Evolutionary conservation across 2,329 filamentous ascomycete genomes (phyloP).

Genomic region (Hypoxylon sp.): DNA sequence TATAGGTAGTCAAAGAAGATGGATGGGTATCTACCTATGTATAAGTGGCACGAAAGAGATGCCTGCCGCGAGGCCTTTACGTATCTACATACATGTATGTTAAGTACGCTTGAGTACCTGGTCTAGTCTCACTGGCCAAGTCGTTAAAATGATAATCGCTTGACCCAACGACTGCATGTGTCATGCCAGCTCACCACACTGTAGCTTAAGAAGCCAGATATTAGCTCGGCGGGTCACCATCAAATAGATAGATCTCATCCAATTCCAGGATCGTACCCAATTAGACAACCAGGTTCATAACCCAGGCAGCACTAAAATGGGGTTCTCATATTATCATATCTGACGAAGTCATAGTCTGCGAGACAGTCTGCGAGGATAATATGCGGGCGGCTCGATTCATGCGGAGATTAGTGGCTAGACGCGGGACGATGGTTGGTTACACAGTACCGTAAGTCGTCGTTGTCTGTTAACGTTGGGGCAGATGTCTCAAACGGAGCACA

Average conservation of each 20-base stretch:
- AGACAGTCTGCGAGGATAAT: constrained; percentile 26
- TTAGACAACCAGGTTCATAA: not conserved
- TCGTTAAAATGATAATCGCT: constrained; percentile 15
- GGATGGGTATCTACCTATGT: not conserved
- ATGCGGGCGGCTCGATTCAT: constrained; percentile 35
- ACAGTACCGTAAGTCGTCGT: constrained; percentile 37
- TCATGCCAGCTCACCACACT: constrained; percentile 18
- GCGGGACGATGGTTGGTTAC: constrained; percentile 33
- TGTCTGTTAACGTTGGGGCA: constrained; percentile 36
- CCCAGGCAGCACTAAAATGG: constrained; percentile 11
- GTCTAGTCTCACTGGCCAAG: constrained; percentile 9
- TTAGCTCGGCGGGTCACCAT: constrained; percentile 21
- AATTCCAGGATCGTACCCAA: constrained; percentile 11
- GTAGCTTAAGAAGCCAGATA: constrained; percentile 22
- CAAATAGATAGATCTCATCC: constrained; percentile 30
- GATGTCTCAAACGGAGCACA: constrained; percentile 38
- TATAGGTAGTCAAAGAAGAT: not conserved
- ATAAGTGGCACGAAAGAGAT: constrained; percentile 5
- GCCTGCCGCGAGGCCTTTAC: constrained; percentile 5
- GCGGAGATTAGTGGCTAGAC: constrained; percentile 11
- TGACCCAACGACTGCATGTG: not conserved
- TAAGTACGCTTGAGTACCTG: not conserved
- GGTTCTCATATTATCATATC: constrained; percentile 33
- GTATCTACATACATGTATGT: no score
- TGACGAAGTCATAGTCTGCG: constrained; percentile 27